Evolutionary conservation across 1,284 basidiomycete species (phyloP), one percentile per base, ranked within the genome.

Genomic region (Cystobasidiaceae sp.): DNA sequence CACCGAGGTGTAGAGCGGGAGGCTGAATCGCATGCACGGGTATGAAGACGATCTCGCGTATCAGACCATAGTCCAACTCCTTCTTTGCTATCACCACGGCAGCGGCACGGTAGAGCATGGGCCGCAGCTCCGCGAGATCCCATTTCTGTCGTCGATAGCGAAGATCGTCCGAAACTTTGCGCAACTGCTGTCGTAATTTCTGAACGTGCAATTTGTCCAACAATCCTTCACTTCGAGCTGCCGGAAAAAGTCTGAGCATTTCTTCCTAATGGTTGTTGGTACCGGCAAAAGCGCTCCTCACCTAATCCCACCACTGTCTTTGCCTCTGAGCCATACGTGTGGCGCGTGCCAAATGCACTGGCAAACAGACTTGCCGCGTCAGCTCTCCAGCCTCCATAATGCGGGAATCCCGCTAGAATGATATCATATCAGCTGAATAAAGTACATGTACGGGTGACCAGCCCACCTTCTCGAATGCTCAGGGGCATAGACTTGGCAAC

Each of bases 21-120:
- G 93, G 91, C 0, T 90, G 92, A 71, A 93, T 92, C 3, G 90
- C 86, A 61, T 88, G 87, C 72, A 97, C 89, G 0, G 96, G 96
- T 17, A 98, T 78, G 27, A 83, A 83, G 7, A 98, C 93, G 27
- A 98, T 80, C 74, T 89, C 88, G 76, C 93, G 88, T 3, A 98
- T 79, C 8, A 98, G 81, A 39, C 90, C 89, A 73, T 88, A 84
- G 69, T 98, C 90, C 73, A 86, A 86, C 86, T 91, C 70, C 13
- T 63, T 45, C 8, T 39, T 41, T 0, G 70, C 55, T 57, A 91
- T 85, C 25, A 94, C 76, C 7, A 85, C 85, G 0, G 90, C 88
- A 1, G 89, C 91, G 65, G 88, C 91, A 51, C 93, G 85, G 77
- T 96, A 92, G 27, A 98, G 80, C 2, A 97, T 78, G 8, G 90